Evolutionary conservation across 805 yeast species (phyloP), one percentile per base, ranked within the genome.

Genomic region (Candida coquimbonensis): DNA sequence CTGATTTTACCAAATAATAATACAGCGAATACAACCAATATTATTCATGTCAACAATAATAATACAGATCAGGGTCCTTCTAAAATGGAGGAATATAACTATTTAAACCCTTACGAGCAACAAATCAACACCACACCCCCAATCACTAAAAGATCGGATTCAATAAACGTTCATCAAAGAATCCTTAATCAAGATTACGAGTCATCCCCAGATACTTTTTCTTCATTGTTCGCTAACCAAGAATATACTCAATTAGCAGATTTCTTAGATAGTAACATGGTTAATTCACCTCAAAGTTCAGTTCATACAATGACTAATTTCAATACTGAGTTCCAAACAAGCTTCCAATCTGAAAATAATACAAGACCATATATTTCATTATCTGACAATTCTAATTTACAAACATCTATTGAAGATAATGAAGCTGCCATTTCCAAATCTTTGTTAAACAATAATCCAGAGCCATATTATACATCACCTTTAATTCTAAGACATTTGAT

Each of bases 401-500:
- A 48, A 9, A 31, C 27, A 1, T 31, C 36, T 17, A 37, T 47
- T 9, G 12, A 14, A 13, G 43, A 19, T 19, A 42, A 45, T 35
- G 48, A 45, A 24, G 39, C 44, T 7, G 48, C 34, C 8, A 50
- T 53, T 6, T 52, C 54, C 36, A 26, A 50, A 16, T 31, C 51
- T 26, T 19, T 41, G 25, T 9, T 36, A 24, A 40, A 29, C 13
- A 44, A 53, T 19, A 36, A 47, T 7, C 49, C 45, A 9, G 55
- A 49, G 5, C 52, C 64, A 11, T 75, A 70, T 41, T 80, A 78
- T 57, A 73, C 80, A 4, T 72, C 81, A 4, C 86, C 86, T 7
- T 58, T 80, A 47, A 68, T 75, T 12, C 67, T 79, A 46, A 72
- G 82, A 49, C 81, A 80, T 56, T 64, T 78, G 14, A 77, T 78